Conservation (phyloP, 1,284 basidiomycete species). For the Trichosporon inkin region DNA sequence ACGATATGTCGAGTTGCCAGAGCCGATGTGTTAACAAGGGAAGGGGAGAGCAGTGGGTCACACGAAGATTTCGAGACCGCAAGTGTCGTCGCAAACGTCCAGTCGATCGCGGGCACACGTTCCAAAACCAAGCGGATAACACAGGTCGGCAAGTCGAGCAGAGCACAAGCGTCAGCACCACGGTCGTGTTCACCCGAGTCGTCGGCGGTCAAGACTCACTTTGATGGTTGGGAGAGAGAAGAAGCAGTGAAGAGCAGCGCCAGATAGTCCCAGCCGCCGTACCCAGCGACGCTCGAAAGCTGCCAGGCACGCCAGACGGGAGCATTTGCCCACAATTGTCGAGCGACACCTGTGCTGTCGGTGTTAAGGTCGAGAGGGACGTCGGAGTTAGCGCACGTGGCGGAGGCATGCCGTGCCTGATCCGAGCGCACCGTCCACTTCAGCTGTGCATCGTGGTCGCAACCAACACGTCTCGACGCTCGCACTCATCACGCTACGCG, state of each 20-base stretch:
- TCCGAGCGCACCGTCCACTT: too few species aligned
- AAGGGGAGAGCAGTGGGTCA: background rate
- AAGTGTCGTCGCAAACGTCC: background rate
- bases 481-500: too few species aligned
- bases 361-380: too few species aligned
- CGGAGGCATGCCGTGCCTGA: too few species aligned
- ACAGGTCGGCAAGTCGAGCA: slow-evolving; percentile 4
- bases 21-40: background rate
- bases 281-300: too few species aligned
- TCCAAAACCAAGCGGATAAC: background rate
- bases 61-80: background rate
- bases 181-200: background rate
- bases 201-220: slow-evolving; percentile 9
- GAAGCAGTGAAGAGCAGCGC: too few species aligned
- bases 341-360: too few species aligned
- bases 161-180: slow-evolving; percentile 14
- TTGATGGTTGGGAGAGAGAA: slow-evolving; percentile 11
- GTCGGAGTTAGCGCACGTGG: background rate
- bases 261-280: too few species aligned
- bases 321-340: too few species aligned
- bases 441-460: too few species aligned
- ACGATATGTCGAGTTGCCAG: background rate
- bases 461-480: too few species aligned
- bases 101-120: background rate
- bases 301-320: too few species aligned